These are phyloP conservation scores for Ammopiptanthus mongolicus DNA, from an alignment of 306 rosid species.

Conservation along the genomic window DNA sequence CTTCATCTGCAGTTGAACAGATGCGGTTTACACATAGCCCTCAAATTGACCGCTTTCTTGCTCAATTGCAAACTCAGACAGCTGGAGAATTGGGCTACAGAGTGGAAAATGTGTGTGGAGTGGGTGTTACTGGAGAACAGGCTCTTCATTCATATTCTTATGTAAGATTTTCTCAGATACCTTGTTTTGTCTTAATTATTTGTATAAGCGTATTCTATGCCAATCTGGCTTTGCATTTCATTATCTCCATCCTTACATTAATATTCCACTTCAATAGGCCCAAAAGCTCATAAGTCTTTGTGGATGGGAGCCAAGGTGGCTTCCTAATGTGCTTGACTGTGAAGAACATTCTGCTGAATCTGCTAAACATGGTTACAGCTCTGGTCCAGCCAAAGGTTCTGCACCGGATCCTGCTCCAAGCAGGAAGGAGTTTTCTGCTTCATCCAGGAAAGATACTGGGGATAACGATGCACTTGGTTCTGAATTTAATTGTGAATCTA, in stretches of 20 bases:
- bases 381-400: slow-evolving; percentile 62
- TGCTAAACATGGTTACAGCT: slow-evolving; percentile 80
- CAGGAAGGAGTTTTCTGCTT: slow-evolving; percentile 38
- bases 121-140: slow-evolving; percentile 62
- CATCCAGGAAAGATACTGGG: slow-evolving; percentile 38
- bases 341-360: slow-evolving; percentile 99
- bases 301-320: slow-evolving; percentile 99
- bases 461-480: slow-evolving; percentile 39
- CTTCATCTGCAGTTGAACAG: slow-evolving; percentile 70
- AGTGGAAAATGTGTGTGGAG: slow-evolving; percentile 56
- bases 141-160: slow-evolving; percentile 51
- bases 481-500: slow-evolving; percentile 57
- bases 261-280: slow-evolving; percentile 48
- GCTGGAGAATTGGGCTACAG: slow-evolving; percentile 62
- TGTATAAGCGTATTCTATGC: slow-evolving; percentile 6
- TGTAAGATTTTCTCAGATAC: slow-evolving; percentile 43
- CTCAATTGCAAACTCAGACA: slow-evolving; percentile 44
- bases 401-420: slow-evolving; percentile 41
- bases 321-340: slow-evolving; percentile 74
- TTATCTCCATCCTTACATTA: slow-evolving; percentile 18
- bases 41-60: slow-evolving; percentile 65
- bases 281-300: slow-evolving; percentile 89
- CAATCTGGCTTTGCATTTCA: not conserved
- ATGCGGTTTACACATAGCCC: slow-evolving; percentile 63
- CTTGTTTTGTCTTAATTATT: slow-evolving; percentile 1